Evolutionary conservation across 2,329 filamentous ascomycete genomes (phyloP).

Genomic region (Colletotrichum sp.): DNA sequence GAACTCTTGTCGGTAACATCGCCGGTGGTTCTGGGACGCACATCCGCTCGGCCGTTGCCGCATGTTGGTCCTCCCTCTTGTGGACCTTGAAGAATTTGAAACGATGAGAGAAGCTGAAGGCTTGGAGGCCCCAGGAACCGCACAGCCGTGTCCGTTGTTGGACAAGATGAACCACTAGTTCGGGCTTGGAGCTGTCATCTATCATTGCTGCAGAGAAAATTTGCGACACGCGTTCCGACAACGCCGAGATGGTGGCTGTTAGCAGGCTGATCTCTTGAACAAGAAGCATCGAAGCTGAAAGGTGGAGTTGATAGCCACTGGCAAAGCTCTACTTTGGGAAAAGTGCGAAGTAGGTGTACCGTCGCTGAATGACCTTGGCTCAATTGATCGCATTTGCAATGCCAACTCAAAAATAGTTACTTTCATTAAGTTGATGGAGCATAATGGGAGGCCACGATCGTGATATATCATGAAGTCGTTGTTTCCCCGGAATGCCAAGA

Average conservation of each 20-base stretch:
- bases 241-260: background rate
- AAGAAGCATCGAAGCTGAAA: background rate
- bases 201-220: background rate
- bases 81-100: background rate
- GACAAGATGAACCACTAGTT: background rate
- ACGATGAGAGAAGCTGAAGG: background rate
- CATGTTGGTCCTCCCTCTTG: background rate
- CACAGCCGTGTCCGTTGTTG: background rate
- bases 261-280: background rate
- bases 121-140: background rate
- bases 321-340: background rate
- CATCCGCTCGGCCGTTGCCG: background rate
- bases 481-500: background rate
- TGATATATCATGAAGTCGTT: background rate
- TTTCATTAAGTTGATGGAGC: background rate
- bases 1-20: background rate
- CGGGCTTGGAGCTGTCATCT: background rate
- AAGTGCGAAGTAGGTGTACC: background rate
- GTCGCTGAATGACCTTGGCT: fast-evolving
- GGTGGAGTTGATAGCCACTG: background rate
- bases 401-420: background rate
- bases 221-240: background rate
- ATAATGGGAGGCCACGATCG: background rate
- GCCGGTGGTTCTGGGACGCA: background rate
- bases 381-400: background rate